phyloP scores from a whole-genome alignment of 257 asterid genomes.

The Solanum microdontum region DNA sequence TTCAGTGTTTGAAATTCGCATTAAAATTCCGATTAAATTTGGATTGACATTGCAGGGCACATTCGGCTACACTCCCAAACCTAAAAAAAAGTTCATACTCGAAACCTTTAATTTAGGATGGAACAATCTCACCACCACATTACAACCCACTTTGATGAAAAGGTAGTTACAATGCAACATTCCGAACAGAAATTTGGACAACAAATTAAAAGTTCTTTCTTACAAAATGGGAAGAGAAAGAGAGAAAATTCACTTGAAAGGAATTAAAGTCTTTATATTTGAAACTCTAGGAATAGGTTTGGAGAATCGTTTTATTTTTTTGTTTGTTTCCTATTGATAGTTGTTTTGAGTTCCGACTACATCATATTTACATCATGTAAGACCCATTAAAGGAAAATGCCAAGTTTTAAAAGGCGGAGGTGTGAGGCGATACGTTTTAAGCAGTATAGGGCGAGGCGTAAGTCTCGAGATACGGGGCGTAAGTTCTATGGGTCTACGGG shows the following conservation, averaged over 20 bases:
- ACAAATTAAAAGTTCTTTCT: background rate
- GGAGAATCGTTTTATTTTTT: background rate
- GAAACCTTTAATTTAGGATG: too few species aligned
- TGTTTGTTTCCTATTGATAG: background rate
- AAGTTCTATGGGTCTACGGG: too few species aligned
- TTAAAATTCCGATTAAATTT: too few species aligned
- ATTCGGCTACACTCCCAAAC: too few species aligned
- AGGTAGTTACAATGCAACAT: background rate
- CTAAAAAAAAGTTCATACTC: too few species aligned
- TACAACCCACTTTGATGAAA: too few species aligned
- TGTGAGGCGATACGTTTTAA: too few species aligned
- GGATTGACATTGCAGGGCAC: rapidly evolving
- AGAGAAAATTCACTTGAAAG: background rate
- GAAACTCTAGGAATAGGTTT: background rate
- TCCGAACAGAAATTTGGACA: background rate
- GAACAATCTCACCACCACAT: rapidly evolving
- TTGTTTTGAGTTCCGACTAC: background rate
- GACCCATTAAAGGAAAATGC: rapidly evolving
- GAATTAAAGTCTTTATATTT: background rate
- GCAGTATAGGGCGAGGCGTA: too few species aligned
- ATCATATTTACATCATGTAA: background rate
- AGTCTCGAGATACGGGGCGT: too few species aligned
- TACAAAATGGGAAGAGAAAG: background rate
- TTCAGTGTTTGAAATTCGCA: rapidly evolving
- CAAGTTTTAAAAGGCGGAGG: too few species aligned